phyloP scores from a whole-genome alignment of 179 eudicot genomes.

The Spinacia oleracea region DNA sequence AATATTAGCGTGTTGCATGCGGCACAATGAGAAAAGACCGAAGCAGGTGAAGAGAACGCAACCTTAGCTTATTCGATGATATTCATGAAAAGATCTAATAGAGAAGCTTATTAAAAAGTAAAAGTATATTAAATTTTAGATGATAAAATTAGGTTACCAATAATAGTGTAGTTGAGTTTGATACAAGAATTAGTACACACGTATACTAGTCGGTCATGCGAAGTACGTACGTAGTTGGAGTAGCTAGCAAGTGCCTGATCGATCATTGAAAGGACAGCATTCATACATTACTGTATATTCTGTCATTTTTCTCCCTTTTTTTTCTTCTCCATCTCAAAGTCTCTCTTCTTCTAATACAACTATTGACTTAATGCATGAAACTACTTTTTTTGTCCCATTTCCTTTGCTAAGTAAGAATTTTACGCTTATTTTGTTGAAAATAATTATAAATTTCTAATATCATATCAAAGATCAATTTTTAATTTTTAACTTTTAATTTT shows the following conservation, averaged over 20 bases:
- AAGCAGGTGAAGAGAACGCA: too few relatives aligned
- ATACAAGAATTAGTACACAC: slow-evolving; percentile 32
- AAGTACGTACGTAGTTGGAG: neutral
- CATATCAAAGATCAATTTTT: neutral
- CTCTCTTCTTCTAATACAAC: slow-evolving; percentile 11
- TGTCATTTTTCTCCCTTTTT: slow-evolving; percentile 12
- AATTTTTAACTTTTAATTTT: too few relatives aligned
- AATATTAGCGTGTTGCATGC: too few relatives aligned
- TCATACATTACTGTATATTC: neutral
- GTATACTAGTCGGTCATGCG: too few relatives aligned
- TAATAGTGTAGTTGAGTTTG: slow-evolving; percentile 26
- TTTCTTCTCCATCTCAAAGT: slow-evolving; percentile 23
- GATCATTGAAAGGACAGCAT: slow-evolving; percentile 21
- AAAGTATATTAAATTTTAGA: neutral
- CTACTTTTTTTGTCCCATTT: slow-evolving; percentile 32
- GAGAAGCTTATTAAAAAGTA: neutral
- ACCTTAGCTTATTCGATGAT: too few relatives aligned
- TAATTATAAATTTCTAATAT: neutral
- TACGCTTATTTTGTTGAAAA: slow-evolving; percentile 26
- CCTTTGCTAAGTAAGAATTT: slow-evolving; percentile 9
- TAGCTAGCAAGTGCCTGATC: neutral
- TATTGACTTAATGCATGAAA: slow-evolving; percentile 31
- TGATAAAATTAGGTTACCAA: slow-evolving; percentile 30
- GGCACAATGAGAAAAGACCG: too few relatives aligned
- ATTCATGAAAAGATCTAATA: too few relatives aligned